phyloP scores from a whole-genome alignment of 1,284 basidiomycete genomes.

The Megacollybia platyphylla region DNA sequence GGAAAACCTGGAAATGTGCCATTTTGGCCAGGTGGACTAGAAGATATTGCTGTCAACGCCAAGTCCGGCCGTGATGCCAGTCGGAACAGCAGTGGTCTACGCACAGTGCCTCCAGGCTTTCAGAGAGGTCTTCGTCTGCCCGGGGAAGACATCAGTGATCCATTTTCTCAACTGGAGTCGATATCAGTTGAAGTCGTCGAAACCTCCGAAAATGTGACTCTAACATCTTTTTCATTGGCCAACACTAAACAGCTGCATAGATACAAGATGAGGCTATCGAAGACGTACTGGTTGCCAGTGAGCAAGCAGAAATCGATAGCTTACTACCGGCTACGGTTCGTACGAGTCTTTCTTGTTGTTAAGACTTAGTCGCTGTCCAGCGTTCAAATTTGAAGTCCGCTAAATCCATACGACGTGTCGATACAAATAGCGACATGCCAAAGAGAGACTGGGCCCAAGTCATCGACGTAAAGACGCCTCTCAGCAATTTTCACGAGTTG shows the following conservation, averaged over 20 bases:
- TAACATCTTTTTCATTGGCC: not conserved
- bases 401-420: constrained; percentile 20
- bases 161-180: constrained; percentile 24
- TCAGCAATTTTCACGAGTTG: constrained; percentile 80
- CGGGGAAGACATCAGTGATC: constrained; percentile 40
- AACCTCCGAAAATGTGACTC: constrained; percentile 10
- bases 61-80: constrained; percentile 17
- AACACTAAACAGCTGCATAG: not conserved
- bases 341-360: constrained; percentile 2
- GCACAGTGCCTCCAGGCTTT: constrained; percentile 52
- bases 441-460: constrained; percentile 98
- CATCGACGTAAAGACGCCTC: constrained; percentile 84
- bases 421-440: constrained; percentile 31
- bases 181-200: constrained; percentile 5
- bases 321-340: constrained; percentile 72
- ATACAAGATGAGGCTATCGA: not conserved
- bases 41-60: constrained; percentile 34
- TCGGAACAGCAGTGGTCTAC: constrained; percentile 30
- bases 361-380: constrained; percentile 16
- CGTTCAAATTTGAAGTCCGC: constrained; percentile 44
- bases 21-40: constrained; percentile 84
- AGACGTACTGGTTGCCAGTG: not conserved
- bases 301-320: constrained; percentile 44
- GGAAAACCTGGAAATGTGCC: constrained; percentile 90
- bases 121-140: constrained; percentile 54